Conservation (phyloP, 331 rosid genomes). For the Saraca asoca region DNA sequence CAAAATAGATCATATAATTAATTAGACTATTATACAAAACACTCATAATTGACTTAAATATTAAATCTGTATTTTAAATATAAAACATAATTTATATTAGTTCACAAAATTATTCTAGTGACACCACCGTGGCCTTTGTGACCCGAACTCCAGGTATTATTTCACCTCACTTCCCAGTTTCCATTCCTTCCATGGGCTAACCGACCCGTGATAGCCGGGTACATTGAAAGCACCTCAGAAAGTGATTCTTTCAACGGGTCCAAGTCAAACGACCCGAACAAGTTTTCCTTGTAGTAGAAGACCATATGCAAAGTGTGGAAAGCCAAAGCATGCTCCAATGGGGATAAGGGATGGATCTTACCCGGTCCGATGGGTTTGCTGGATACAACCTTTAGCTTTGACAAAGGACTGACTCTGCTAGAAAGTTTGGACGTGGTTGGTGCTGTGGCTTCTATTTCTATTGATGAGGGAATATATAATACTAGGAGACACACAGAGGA, state of each 20-base stretch:
- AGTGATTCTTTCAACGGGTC: slow-evolving; percentile 59
- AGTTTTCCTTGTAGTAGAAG: slow-evolving; percentile 49
- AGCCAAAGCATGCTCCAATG: slow-evolving; percentile 58
- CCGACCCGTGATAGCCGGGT: slow-evolving; percentile 69
- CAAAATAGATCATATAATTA: no score
- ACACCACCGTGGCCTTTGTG: slow-evolving; percentile 51
- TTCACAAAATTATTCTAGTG: no score
- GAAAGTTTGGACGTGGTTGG: not conserved
- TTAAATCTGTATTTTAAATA: no score
- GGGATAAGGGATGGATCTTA: slow-evolving; percentile 35
- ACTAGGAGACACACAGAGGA: no score
- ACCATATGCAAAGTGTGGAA: slow-evolving; percentile 50
- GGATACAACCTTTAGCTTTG: slow-evolving; percentile 64
- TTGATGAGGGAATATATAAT: no score
- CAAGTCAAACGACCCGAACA: slow-evolving; percentile 50
- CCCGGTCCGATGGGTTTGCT: slow-evolving; percentile 50
- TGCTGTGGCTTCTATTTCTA: no score
- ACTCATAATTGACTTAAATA: no score
- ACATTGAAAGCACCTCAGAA: slow-evolving; percentile 40
- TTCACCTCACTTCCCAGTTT: slow-evolving; percentile 56
- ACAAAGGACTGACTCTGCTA: slow-evolving; percentile 38
- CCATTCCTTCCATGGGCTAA: slow-evolving; percentile 41
- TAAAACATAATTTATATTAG: no score
- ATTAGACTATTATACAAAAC: no score
- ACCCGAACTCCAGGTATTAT: slow-evolving; percentile 72